These are phyloP conservation scores for Macrotyloma uniflorum DNA, from an alignment of 306 rosid genomes.

Conservation along the genomic window DNA sequence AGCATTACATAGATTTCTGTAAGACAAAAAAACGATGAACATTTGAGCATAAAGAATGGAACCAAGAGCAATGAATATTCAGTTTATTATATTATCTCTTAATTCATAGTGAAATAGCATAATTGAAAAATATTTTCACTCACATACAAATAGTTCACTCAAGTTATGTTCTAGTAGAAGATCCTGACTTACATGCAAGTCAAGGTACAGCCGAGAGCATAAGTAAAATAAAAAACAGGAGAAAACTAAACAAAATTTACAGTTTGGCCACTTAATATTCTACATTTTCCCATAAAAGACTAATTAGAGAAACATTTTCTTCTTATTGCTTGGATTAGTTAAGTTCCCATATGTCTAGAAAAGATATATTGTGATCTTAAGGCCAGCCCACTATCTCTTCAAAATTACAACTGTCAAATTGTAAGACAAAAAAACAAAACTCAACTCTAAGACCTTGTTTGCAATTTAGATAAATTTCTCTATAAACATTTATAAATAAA, in stretches of 20 bases:
- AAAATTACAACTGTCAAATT: neutral
- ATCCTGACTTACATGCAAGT: neutral
- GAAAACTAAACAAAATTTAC: neutral
- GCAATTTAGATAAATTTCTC: neutral
- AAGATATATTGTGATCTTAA: neutral
- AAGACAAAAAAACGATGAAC: neutral
- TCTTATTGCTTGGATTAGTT: neutral
- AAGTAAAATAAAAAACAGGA: neutral
- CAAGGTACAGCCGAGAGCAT: neutral
- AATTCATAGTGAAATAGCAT: neutral
- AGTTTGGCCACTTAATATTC: neutral
- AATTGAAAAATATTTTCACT: neutral
- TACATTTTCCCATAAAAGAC: neutral
- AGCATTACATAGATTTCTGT: neutral
- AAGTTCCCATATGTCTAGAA: neutral
- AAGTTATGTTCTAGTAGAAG: neutral
- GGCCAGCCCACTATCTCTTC: neutral
- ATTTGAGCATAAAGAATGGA: neutral
- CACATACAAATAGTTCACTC: constrained; percentile 8
- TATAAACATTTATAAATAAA: neutral
- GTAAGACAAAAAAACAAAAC: neutral
- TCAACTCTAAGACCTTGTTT: neutral
- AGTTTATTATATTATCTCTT: neutral
- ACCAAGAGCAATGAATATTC: constrained; percentile 9
- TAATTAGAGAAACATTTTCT: neutral